phyloP scores from a whole-genome alignment of 768 basidiomycete genomes.

The Asterophora lycoperdoides region DNA sequence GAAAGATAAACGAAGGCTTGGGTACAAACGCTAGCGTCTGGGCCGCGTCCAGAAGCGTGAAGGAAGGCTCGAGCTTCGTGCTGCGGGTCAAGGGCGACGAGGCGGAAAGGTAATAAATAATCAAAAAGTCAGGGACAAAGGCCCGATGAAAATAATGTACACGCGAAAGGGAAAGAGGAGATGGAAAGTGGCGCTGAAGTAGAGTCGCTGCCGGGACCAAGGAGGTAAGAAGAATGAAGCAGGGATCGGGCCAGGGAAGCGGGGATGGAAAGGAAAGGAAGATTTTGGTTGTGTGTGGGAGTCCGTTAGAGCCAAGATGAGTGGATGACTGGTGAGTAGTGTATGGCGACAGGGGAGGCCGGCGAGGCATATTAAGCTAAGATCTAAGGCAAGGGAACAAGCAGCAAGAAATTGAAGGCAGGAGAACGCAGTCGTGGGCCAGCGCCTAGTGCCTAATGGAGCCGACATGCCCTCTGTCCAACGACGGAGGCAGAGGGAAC shows the following conservation, averaged over 20 bases:
- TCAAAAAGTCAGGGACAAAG: not conserved
- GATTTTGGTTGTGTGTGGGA: too few species aligned
- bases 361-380: not conserved
- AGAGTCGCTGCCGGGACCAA: too few species aligned
- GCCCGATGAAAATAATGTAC: constrained; percentile 5
- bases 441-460: constrained; percentile 1
- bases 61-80: too few species aligned
- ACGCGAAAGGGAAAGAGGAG: not conserved
- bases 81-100: not conserved
- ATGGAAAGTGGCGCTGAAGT: too few species aligned
- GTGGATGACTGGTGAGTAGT: too few species aligned
- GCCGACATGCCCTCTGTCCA: constrained; percentile 5
- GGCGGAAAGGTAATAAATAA: not conserved
- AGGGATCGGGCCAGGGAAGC: too few species aligned
- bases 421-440: not conserved
- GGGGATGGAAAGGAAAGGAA: too few species aligned
- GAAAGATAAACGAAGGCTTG: not conserved
- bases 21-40: constrained; percentile 17
- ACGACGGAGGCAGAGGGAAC: constrained; percentile 38
- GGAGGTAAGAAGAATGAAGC: too few species aligned
- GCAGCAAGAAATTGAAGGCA: not conserved
- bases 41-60: constrained; percentile 14
- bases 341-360: too few species aligned
- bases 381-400: constrained; percentile 4
- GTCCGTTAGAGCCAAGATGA: too few species aligned